Conservation (phyloP, 208 protist genomes). For the Acanthamoeba triangularis region DNA sequence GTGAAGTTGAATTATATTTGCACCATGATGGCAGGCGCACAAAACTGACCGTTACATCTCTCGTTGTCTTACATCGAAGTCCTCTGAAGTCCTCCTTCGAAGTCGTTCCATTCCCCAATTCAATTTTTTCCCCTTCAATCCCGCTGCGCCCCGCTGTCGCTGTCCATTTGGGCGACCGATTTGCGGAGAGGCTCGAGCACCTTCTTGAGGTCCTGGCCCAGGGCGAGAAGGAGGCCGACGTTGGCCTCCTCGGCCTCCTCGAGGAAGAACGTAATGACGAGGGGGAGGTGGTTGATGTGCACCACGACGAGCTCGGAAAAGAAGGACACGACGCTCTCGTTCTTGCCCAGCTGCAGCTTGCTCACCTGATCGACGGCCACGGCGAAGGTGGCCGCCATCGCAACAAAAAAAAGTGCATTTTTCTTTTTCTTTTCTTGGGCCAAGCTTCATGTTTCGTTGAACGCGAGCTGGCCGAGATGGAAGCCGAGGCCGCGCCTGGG, state of each 20-base stretch:
- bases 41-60: no score
- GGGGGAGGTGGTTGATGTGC: constrained; percentile 25
- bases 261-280: constrained; percentile 53
- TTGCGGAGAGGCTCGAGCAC: constrained; percentile 23
- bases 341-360: constrained; percentile 50
- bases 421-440: not conserved
- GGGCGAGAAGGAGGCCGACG: not conserved
- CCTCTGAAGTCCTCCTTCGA: no score
- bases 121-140: not conserved
- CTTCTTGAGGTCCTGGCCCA: constrained; percentile 22
- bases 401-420: not conserved
- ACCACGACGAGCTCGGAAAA: constrained; percentile 15
- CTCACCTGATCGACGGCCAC: constrained; percentile 20
- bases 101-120: not conserved
- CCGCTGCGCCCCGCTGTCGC: not conserved
- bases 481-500: no score
- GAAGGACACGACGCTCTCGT: constrained; percentile 47
- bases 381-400: constrained; percentile 34
- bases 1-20: no score
- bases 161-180: constrained; percentile 5
- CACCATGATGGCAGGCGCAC: no score
- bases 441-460: not conserved
- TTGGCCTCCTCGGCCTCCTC: constrained; percentile 29
- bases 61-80: no score
- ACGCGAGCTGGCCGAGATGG: no score